Base-by-base conservation (phyloP, 2,329 filamentous ascomycete species). In the Pseudovirgaria hyperparasitica region DNA sequence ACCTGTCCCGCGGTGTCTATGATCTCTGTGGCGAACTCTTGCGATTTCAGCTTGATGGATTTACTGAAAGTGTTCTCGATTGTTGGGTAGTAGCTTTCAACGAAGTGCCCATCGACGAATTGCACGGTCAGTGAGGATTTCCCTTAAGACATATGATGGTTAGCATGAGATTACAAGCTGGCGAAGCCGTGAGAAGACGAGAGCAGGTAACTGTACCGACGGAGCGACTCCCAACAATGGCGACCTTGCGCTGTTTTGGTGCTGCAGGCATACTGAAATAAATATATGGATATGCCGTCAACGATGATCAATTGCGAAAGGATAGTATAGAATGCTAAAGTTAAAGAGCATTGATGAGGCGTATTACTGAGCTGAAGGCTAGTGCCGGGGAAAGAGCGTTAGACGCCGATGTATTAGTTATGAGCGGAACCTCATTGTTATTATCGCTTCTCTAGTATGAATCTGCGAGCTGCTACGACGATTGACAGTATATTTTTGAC, bases 41-140 rank as follows among this genome's bases (percentile, higher is more conserved):
- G 84, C 26, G 81, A 79, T 58, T 90, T 92, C 57, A 81, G 79
- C 45, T 82, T 80, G 54, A 98, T 93, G 41, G 85, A 77, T 56
- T 92, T 92, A 65, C 80, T 92, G 55, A 98, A 98, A 3, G 87
- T 96, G 57, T 96, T 98, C 58, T 98, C 90, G 48, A 98, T 96
- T 21, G 90, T 98, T 19, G 90, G 90, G 56, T 98, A 98, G 61
- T 98, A 98, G 57, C 82, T 92, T 57, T 98, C 90, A 49, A 98
- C 87, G 52, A 98, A 98, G 60, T 93, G 86, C 36, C 85, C 85
- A 54, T 98, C 90, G 50, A 94, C 87, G 50, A 90, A 96, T 52
- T 87, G 87, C 25, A 96, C 90, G 9, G 90, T 92, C 39, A 98
- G 74, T 29, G 87, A 96, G 13, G 85, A 94, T 67, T 98, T 98